These are phyloP conservation scores for Terfezia boudieri DNA, from an alignment of 495 filamentous ascomycete genomes.

Conservation along the genomic window DNA sequence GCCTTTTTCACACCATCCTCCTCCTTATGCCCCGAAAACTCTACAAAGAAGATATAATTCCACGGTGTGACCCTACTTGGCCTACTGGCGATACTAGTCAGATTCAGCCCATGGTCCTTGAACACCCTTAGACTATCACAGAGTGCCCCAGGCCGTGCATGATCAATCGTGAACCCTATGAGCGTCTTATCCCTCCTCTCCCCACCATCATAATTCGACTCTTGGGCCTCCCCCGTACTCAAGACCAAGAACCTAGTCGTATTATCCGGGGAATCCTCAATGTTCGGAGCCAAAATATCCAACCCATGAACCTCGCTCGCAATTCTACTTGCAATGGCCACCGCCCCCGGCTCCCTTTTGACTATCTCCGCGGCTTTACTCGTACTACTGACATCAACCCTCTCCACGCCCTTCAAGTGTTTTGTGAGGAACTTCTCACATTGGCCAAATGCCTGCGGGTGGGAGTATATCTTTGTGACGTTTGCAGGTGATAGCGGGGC, in stretches of 20 bases:
- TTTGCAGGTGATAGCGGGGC: slow-evolving; percentile 24
- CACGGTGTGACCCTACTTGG: slow-evolving; percentile 49
- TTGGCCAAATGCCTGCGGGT: slow-evolving; percentile 89
- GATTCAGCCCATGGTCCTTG: slow-evolving; percentile 43
- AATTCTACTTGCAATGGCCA: slow-evolving; percentile 52
- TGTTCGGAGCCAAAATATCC: slow-evolving; percentile 42
- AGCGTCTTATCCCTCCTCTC: slow-evolving; percentile 41
- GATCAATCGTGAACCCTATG: slow-evolving; percentile 59
- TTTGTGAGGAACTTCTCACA: slow-evolving; percentile 50
- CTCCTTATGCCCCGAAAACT: slow-evolving; percentile 46
- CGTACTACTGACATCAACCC: slow-evolving; percentile 70
- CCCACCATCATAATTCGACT: slow-evolving; percentile 18
- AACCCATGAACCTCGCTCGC: slow-evolving; percentile 47
- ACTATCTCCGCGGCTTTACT: slow-evolving; percentile 61
- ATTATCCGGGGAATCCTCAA: slow-evolving; percentile 72
- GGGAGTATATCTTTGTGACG: slow-evolving; percentile 50
- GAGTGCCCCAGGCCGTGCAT: slow-evolving; percentile 54
- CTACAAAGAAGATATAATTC: slow-evolving; percentile 89
- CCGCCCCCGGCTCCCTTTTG: slow-evolving; percentile 30
- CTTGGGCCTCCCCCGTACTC: slow-evolving; percentile 25
- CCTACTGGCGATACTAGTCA: slow-evolving; percentile 75
- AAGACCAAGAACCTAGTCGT: slow-evolving; percentile 74
- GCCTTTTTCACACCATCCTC: slow-evolving; percentile 30
- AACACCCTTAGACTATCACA: slow-evolving; percentile 64
- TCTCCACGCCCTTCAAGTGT: slow-evolving; percentile 46